A percentile compares a stretch with the other conserved stretches of the same genome.
phyloP scores from a whole-genome alignment of 108 stramenopile genomes.

The Cyclotella baltica region DNA sequence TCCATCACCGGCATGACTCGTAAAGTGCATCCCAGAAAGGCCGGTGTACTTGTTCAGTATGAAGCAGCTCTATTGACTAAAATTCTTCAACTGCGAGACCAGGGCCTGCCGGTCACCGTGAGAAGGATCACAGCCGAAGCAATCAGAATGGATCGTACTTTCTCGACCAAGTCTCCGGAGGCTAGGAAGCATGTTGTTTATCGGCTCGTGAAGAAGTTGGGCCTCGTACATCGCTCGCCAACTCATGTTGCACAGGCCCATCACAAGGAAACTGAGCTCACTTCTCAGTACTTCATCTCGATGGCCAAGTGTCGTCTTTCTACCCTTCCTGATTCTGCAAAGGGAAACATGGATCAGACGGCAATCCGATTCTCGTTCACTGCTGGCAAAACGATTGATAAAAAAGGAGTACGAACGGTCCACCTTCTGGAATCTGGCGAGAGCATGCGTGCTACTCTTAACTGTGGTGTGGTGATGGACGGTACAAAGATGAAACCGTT shows the following conservation, averaged over 20 bases:
- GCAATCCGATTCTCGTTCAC: neutral
- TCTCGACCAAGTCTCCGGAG: neutral
- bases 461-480: neutral
- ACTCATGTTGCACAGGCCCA: slow-evolving; percentile 12
- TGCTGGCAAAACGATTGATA: neutral
- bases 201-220: neutral
- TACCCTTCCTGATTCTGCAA: neutral
- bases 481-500: neutral
- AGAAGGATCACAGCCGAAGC: neutral
- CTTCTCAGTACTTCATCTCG: neutral
- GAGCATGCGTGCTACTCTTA: neutral
- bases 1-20: neutral
- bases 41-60: neutral
- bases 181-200: neutral
- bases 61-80: neutral
- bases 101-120: neutral
- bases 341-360: slow-evolving; percentile 5
- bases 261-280: neutral
- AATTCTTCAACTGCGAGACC: neutral
- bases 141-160: neutral
- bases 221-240: neutral
- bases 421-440: neutral
- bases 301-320: neutral
- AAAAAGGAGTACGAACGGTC: neutral
- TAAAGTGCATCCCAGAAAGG: neutral